Evolutionary conservation across 2,329 filamentous ascomycete species (phyloP).

Genomic region (Helotiales sp.): DNA sequence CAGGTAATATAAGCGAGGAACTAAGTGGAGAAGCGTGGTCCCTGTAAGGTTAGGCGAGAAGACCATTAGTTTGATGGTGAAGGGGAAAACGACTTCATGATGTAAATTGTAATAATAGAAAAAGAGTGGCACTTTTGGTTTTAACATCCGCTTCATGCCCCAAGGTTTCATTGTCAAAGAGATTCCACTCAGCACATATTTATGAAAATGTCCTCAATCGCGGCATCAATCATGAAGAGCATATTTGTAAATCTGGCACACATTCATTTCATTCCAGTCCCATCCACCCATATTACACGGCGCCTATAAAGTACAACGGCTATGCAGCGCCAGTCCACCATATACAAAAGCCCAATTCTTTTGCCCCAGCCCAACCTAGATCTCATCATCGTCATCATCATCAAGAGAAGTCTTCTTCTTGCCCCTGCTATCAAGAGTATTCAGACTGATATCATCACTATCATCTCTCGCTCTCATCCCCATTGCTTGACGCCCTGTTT

Average conservation of each 20-base stretch:
- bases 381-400: conserved; percentile 50
- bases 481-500: conserved; percentile 80
- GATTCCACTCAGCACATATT: too few relatives aligned
- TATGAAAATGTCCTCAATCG: too few relatives aligned
- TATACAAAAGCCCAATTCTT: conserved; percentile 9
- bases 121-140: too few relatives aligned
- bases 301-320: conserved; percentile 7
- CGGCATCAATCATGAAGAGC: too few relatives aligned
- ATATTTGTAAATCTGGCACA: neutral
- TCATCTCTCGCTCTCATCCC: conserved; percentile 62
- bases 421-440: conserved; percentile 60
- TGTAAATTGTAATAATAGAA: too few relatives aligned
- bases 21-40: too few relatives aligned
- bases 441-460: conserved; percentile 55
- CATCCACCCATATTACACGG: conserved; percentile 5
- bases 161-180: too few relatives aligned
- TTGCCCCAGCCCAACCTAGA: conserved; percentile 17
- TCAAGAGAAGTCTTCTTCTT: conserved; percentile 47
- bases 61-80: too few relatives aligned
- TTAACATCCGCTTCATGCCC: too few relatives aligned
- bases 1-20: too few relatives aligned
- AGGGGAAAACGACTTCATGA: too few relatives aligned
- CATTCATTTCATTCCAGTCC: neutral
- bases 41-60: too few relatives aligned
- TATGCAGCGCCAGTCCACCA: conserved; percentile 3